phyloP scores from a whole-genome alignment of 139 green algal genomes.

The Auxenochlorella pyrenoidosa region DNA sequence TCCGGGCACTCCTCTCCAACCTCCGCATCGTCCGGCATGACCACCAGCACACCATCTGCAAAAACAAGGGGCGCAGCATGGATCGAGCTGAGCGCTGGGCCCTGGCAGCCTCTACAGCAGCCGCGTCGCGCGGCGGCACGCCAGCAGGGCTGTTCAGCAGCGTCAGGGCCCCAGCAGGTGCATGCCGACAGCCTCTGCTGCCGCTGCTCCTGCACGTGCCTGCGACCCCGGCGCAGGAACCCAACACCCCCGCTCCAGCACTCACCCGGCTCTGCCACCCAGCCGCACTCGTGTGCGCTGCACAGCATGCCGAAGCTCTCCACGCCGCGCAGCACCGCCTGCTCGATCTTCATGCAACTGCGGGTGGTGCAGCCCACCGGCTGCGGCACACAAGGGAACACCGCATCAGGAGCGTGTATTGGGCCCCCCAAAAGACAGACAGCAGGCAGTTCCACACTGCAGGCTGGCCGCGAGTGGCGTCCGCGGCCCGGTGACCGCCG shows the following conservation, averaged over 20 bases:
- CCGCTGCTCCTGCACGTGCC: too few species aligned
- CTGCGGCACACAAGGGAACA: constrained; percentile 32
- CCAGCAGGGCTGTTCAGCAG: too few species aligned
- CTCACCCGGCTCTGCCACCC: constrained; percentile 49
- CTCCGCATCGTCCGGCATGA: constrained; percentile 61
- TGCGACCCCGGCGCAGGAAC: too few species aligned
- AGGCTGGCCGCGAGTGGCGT: too few species aligned
- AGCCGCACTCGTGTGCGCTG: constrained; percentile 82
- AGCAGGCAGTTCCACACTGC: too few species aligned
- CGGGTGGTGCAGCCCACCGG: constrained; percentile 67
- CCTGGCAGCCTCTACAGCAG: neutral
- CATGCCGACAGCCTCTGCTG: neutral
- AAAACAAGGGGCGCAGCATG: neutral
- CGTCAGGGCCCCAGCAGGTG: neutral
- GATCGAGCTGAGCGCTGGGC: too few species aligned
- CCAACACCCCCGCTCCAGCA: too few species aligned
- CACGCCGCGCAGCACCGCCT: constrained; percentile 72
- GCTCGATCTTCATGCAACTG: constrained; percentile 65
- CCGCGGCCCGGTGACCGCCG: too few species aligned
- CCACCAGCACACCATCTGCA: constrained; percentile 65
- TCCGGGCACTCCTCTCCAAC: constrained; percentile 60
- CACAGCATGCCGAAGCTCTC: constrained; percentile 87
- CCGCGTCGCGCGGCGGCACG: neutral
- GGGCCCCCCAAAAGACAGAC: too few species aligned
- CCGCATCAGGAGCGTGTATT: too few species aligned